phyloP scores from a whole-genome alignment of 495 filamentous ascomycete genomes.

The Baudoinia panamericana region DNA sequence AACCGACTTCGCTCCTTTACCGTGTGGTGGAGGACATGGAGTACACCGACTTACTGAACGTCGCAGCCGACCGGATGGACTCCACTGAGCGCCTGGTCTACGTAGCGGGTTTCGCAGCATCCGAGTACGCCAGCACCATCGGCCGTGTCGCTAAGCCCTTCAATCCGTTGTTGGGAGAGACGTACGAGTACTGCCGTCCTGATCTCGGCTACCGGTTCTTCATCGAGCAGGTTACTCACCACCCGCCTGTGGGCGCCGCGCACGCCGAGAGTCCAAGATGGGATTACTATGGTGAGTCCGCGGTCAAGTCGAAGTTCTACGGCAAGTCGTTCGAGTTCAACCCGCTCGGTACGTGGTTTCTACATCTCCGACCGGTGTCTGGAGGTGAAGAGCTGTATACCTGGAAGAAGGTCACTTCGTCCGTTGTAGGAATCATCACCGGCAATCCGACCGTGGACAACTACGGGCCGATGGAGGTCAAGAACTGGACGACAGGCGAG shows the following conservation, averaged over 20 bases:
- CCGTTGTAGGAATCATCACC: slow-evolving; percentile 96
- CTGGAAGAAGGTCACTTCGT: slow-evolving; percentile 97
- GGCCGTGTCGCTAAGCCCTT: slow-evolving; percentile 95
- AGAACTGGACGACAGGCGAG: slow-evolving; percentile 91
- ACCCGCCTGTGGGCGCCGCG: slow-evolving; percentile 88
- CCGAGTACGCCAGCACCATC: slow-evolving; percentile 93
- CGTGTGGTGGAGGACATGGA: slow-evolving; percentile 96
- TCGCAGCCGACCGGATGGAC: slow-evolving; percentile 71
- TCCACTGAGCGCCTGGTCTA: slow-evolving; percentile 92
- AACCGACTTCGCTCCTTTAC: slow-evolving; percentile 92
- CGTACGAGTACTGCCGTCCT: slow-evolving; percentile 87
- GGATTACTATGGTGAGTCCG: slow-evolving; percentile 95
- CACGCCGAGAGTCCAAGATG: slow-evolving; percentile 87
- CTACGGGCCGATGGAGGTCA: slow-evolving; percentile 93
- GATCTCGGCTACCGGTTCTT: slow-evolving; percentile 98
- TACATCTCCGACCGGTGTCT: slow-evolving; percentile 64
- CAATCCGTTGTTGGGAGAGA: slow-evolving; percentile 91
- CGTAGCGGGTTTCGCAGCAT: slow-evolving; percentile 86
- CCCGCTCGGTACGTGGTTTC: slow-evolving; percentile 91
- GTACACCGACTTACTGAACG: slow-evolving; percentile 85
- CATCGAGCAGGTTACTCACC: slow-evolving; percentile 96
- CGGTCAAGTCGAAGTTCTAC: slow-evolving; percentile 96
- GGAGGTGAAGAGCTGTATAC: slow-evolving; percentile 76
- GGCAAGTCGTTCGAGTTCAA: slow-evolving; percentile 97
- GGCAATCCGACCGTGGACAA: slow-evolving; percentile 96